Evolutionary conservation across 306 rosid genomes (phyloP).

Genomic region (Argentina anserina): DNA sequence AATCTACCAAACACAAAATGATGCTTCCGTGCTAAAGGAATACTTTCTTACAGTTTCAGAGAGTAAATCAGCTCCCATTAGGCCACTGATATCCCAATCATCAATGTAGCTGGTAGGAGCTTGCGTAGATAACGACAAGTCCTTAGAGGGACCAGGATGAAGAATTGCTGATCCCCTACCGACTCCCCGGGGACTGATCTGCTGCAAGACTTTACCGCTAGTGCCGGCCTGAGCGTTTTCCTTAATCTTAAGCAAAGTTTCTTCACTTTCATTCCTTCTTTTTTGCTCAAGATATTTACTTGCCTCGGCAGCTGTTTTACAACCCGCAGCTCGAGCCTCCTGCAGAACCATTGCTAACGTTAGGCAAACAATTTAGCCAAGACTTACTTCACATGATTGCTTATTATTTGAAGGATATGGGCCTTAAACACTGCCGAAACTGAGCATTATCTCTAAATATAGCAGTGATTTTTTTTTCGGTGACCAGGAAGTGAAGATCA

Average conservation of each 20-base stretch:
- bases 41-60: conserved; percentile 61
- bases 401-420: neutral
- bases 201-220: conserved; percentile 34
- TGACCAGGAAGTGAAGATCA: neutral
- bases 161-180: conserved; percentile 36
- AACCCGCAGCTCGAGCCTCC: conserved; percentile 84
- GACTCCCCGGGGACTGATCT: conserved; percentile 36
- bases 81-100: conserved; percentile 70
- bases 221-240: conserved; percentile 52
- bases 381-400: neutral
- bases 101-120: conserved; percentile 39
- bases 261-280: conserved; percentile 46
- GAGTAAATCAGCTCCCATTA: conserved; percentile 57
- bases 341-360: conserved; percentile 23
- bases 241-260: conserved; percentile 29
- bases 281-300: conserved; percentile 51
- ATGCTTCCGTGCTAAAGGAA: neutral
- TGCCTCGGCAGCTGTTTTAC: conserved; percentile 60
- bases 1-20: neutral
- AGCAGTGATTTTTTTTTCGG: neutral
- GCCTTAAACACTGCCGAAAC: neutral
- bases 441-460: neutral
- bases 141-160: conserved; percentile 33
- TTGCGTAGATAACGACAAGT: conserved; percentile 32
- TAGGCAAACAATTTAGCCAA: conserved; percentile 7